Evolutionary conservation across 2,329 filamentous ascomycete genomes (phyloP).

Genomic region (Fragosphaeria purpurea): DNA sequence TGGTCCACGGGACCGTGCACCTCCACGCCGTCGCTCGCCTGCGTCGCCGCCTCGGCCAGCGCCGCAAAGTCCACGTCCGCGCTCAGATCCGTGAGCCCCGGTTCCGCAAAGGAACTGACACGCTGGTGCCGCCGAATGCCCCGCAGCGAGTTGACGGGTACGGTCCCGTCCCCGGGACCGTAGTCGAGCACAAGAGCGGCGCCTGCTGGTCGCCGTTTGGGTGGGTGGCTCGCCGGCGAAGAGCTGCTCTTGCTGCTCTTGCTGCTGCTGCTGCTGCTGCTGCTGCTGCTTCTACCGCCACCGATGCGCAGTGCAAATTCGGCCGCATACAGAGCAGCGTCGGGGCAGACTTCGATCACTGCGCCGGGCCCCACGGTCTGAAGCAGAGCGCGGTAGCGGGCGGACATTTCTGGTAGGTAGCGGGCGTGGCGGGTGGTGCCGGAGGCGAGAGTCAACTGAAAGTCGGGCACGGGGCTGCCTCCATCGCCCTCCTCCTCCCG

Average conservation of each 20-base stretch:
- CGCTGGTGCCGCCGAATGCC: slow-evolving; percentile 71
- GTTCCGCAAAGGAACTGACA: slow-evolving; percentile 68
- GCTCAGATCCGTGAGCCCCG: slow-evolving; percentile 78
- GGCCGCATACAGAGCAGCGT: slow-evolving; percentile 67
- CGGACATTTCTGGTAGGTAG: slow-evolving; percentile 73
- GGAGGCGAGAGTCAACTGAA: slow-evolving; percentile 72
- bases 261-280: slow-evolving; percentile 26
- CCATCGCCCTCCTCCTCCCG: slow-evolving; percentile 31
- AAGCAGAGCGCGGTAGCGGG: slow-evolving; percentile 69
- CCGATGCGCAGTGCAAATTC: slow-evolving; percentile 83
- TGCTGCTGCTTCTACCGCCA: slow-evolving; percentile 38
- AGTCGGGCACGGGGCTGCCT: slow-evolving; percentile 56
- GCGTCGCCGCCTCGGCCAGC: slow-evolving; percentile 70
- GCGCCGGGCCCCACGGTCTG: slow-evolving; percentile 51
- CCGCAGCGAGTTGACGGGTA: slow-evolving; percentile 82
- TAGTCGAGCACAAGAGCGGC: slow-evolving; percentile 96
- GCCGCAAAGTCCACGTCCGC: slow-evolving; percentile 91
- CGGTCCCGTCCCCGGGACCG: slow-evolving; percentile 58
- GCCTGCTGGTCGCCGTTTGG: slow-evolving; percentile 58
- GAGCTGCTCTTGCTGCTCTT: too few species aligned
- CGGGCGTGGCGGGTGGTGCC: slow-evolving; percentile 70
- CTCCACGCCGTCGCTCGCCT: slow-evolving; percentile 70
- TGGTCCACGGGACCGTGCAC: slow-evolving; percentile 89
- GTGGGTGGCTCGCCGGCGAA: slow-evolving; percentile 7
- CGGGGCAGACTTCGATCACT: slow-evolving; percentile 82